A percentile compares a stretch with the other conserved stretches of the same genome.
Conservation (phyloP, 2,329 filamentous ascomycete genomes). For the Diaporthe vaccinii region DNA sequence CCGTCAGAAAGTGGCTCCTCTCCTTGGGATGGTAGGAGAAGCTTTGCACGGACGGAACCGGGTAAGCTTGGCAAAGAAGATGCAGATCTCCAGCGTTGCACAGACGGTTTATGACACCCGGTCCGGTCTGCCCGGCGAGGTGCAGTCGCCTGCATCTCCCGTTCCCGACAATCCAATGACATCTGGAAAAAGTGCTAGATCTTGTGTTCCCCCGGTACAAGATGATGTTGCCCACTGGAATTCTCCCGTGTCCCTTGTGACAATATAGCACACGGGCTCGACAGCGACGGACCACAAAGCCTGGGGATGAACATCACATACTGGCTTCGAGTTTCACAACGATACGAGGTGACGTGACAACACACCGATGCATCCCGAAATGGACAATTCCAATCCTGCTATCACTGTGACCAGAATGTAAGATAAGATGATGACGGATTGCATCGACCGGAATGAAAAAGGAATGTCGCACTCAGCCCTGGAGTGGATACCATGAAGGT, state of each 20-base stretch:
- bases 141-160: slow-evolving; percentile 7
- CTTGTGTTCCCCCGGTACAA: background rate
- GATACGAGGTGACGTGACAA: background rate
- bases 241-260: background rate
- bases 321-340: background rate
- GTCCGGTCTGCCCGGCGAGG: background rate
- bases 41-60: background rate
- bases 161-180: slow-evolving; percentile 2
- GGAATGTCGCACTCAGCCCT: background rate
- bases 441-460: background rate
- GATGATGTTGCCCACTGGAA: background rate
- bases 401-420: background rate
- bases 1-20: background rate
- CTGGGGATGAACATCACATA: background rate
- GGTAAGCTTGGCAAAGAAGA: background rate
- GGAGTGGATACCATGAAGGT: background rate
- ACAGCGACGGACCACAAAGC: background rate
- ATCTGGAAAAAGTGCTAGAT: slow-evolving; percentile 7
- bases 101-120: background rate
- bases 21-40: background rate
- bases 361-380: background rate
- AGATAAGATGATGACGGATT: background rate
- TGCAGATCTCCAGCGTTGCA: slow-evolving; percentile 2
- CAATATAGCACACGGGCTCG: background rate
- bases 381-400: background rate